These are phyloP conservation scores for Arxiozyma heterogenica DNA, from an alignment of 1,139 yeast species.

Conservation along the genomic window DNA sequence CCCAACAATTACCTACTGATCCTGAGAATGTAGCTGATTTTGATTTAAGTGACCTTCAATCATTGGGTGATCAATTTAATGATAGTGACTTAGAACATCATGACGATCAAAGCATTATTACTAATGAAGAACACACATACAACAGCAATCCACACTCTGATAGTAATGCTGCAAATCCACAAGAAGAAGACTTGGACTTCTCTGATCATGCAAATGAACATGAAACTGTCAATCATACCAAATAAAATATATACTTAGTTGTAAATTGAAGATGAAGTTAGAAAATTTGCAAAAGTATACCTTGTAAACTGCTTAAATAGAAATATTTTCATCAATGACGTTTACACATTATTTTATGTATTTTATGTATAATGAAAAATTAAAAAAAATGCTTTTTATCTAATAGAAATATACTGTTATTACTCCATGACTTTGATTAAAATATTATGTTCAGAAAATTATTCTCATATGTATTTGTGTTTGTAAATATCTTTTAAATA, in stretches of 20 bases:
- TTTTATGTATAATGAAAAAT: neutral
- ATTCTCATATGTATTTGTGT: too few relatives aligned
- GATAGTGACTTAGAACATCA: slow-evolving; percentile 19
- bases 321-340: neutral
- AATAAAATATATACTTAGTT: neutral
- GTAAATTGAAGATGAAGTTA: neutral
- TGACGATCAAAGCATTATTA: slow-evolving; percentile 14
- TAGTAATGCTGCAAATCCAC: neutral
- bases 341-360: neutral
- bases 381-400: neutral
- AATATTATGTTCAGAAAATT: neutral
- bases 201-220: slow-evolving; percentile 16
- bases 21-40: slow-evolving; percentile 67
- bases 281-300: neutral
- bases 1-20: slow-evolving; percentile 83
- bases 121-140: slow-evolving; percentile 12
- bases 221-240: neutral
- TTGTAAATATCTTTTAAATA: neutral
- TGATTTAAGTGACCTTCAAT: slow-evolving; percentile 65
- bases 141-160: neutral
- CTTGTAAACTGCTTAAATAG: neutral
- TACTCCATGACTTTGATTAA: neutral
- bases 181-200: slow-evolving; percentile 13
- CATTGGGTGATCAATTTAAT: slow-evolving; percentile 30
- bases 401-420: neutral